Evolutionary conservation across 2,329 filamentous ascomycete species (phyloP).

Genomic region (Leptographium lundbergii): DNA sequence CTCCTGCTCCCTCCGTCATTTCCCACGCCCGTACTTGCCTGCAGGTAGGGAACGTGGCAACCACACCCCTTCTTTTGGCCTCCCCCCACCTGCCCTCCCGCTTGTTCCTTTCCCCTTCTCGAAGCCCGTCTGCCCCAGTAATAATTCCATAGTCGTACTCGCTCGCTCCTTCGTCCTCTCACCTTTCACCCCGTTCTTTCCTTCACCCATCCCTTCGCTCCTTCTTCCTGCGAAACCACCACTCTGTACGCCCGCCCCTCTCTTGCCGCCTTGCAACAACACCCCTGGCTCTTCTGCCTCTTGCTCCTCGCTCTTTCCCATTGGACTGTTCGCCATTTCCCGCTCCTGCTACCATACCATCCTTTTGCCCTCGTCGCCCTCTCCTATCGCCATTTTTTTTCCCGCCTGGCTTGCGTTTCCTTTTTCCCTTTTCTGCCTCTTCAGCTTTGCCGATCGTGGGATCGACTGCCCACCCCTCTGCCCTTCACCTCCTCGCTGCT

Average conservation of each 20-base stretch:
- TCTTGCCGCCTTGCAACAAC: neutral
- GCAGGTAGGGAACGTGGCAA: constrained; percentile 6
- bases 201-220: neutral
- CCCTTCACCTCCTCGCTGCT: neutral
- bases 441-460: neutral
- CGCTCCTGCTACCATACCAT: neutral
- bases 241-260: neutral
- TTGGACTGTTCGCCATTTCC: constrained; percentile 3
- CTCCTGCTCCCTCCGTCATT: neutral
- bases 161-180: neutral
- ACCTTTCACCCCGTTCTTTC: neutral
- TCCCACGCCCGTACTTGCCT: neutral
- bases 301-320: constrained; percentile 6
- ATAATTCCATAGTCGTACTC: neutral
- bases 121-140: constrained; percentile 8
- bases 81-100: constrained; percentile 1
- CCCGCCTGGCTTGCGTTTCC: neutral
- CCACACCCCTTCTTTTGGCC: constrained; percentile 3
- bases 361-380: neutral
- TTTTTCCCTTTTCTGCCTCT: neutral
- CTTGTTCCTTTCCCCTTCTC: constrained; percentile 11
- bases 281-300: neutral
- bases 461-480: neutral
- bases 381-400: neutral
- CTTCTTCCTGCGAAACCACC: neutral